Evolutionary conservation across 2,329 filamentous ascomycete species (phyloP).

Genomic region (Xylariaceae sp.): DNA sequence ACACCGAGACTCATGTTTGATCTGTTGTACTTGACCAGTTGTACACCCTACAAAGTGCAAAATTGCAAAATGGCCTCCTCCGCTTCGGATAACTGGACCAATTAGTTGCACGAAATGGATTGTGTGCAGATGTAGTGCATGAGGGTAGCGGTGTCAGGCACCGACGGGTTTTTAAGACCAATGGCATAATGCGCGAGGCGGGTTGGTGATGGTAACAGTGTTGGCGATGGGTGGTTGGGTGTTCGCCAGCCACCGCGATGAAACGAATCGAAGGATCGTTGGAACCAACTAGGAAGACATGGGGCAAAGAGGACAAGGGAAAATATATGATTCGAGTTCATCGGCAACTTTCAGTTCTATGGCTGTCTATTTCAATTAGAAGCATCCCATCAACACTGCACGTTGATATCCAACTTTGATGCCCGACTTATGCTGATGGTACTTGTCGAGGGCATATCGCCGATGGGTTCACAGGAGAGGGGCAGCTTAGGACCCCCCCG

Average conservation of each 20-base stretch:
- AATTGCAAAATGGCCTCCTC: slow-evolving; percentile 10
- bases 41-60: slow-evolving; percentile 10
- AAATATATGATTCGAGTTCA: neutral
- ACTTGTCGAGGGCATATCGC: no score
- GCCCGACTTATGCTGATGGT: no score
- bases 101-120: slow-evolving; percentile 14
- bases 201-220: slow-evolving; percentile 24
- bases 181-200: slow-evolving; percentile 32
- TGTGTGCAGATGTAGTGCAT: slow-evolving; percentile 24
- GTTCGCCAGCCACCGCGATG: slow-evolving; percentile 27
- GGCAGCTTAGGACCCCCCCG: no score
- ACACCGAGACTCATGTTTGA: slow-evolving; percentile 28
- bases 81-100: slow-evolving; percentile 19
- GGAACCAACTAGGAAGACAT: slow-evolving; percentile 9
- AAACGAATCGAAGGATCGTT: slow-evolving; percentile 10
- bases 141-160: slow-evolving; percentile 20
- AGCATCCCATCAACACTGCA: neutral
- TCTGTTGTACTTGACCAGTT: slow-evolving; percentile 23
- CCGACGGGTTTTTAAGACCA: slow-evolving; percentile 26
- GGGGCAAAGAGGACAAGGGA: neutral
- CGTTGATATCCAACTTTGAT: no score
- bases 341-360: neutral
- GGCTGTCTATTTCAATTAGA: neutral
- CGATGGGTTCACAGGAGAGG: no score
- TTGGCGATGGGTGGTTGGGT: slow-evolving; percentile 29